Conservation (phyloP, 2,329 filamentous ascomycete species). For the Trichophyton benhamiae region DNA sequence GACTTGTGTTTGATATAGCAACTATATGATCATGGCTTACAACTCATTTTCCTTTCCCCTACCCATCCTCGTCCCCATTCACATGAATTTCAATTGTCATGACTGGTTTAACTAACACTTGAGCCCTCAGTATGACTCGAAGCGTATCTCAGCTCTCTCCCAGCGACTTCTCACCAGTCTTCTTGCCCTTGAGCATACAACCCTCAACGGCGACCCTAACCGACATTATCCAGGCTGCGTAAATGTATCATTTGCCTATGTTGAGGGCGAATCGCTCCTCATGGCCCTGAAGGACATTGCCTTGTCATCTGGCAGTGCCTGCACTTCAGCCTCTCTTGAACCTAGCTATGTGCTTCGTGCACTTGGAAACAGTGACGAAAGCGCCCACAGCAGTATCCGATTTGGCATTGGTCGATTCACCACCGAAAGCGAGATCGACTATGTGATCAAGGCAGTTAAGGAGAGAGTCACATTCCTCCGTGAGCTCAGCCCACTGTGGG, state of each 20-base stretch:
- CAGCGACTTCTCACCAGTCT: slow-evolving; percentile 73
- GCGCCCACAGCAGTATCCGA: slow-evolving; percentile 90
- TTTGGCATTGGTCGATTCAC: slow-evolving; percentile 98
- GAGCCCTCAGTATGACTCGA: slow-evolving; percentile 65
- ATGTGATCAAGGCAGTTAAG: slow-evolving; percentile 85
- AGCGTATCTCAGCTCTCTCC: slow-evolving; percentile 70
- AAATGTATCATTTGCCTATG: slow-evolving; percentile 96
- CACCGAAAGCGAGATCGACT: slow-evolving; percentile 89
- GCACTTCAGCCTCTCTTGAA: slow-evolving; percentile 91
- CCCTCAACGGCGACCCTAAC: slow-evolving; percentile 71
- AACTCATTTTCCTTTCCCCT: slow-evolving; percentile 18
- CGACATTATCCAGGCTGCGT: slow-evolving; percentile 92
- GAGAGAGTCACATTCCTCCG: slow-evolving; percentile 85
- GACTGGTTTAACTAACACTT: background rate
- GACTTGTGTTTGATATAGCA: slow-evolving; percentile 53
- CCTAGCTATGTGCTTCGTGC: slow-evolving; percentile 92
- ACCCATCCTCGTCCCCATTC: background rate
- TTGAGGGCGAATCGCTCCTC: slow-evolving; percentile 91
- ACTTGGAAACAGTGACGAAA: slow-evolving; percentile 92
- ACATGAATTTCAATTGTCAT: background rate
- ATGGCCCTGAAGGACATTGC: slow-evolving; percentile 99
- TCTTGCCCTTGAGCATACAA: slow-evolving; percentile 79
- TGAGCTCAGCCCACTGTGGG: slow-evolving; percentile 92
- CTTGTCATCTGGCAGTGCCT: slow-evolving; percentile 88
- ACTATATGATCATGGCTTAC: slow-evolving; percentile 43